Base-by-base conservation (phyloP, 176 grass and related monocot species). In the Miscanthus lutarioriparius region DNA sequence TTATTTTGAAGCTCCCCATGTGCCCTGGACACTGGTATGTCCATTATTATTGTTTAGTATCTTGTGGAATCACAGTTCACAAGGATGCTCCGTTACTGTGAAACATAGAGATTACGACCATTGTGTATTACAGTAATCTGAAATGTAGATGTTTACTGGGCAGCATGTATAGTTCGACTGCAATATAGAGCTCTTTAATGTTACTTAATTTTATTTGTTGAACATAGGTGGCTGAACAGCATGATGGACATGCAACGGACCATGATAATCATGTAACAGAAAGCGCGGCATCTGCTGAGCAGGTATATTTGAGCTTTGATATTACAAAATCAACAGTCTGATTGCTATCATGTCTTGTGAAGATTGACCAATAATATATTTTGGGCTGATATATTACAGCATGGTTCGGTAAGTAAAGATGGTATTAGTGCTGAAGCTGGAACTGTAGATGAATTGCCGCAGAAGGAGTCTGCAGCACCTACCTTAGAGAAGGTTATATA, bases 191-290 rank as follows among this genome's bases (percentile, higher is more conserved):
- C 77, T 59, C 6, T 54, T 88, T 68, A 45, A 56, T 36, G 25
- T 66, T 48, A 65, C 59, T 66, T 80, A 63, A 4, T 82, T 88
- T 47, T 48, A 66, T 56, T 10, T 69, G 27, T 76, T 86, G 58
- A 75, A 74, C 68, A 72, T 72, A 94, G 88, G 69, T 90, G 67
- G 44, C 41, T 64, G 79, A 85, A 64, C 82, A 95, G 77, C 75
- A 90, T 48, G 86, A 83, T 88, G 82, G 74, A 74, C 48, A 78
- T 76, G 79, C 63, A 22, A 85, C 14, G 13, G 45, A 64, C 49
- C 59, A 91, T 88, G 92, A 70, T 36, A 79, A 72, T 80, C 79
- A 87, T 22, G 64, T 80, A 78, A 37, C 66, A 65, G 85, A 75
- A 84, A 78, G 75, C 12, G 47, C 59, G 47, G 5, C 77, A 86